Percentiles rank a stretch among this genome's conserved stretches.
Evolutionary conservation across 805 yeast species (phyloP).

Genomic region (Nakazawaea pomicola): DNA sequence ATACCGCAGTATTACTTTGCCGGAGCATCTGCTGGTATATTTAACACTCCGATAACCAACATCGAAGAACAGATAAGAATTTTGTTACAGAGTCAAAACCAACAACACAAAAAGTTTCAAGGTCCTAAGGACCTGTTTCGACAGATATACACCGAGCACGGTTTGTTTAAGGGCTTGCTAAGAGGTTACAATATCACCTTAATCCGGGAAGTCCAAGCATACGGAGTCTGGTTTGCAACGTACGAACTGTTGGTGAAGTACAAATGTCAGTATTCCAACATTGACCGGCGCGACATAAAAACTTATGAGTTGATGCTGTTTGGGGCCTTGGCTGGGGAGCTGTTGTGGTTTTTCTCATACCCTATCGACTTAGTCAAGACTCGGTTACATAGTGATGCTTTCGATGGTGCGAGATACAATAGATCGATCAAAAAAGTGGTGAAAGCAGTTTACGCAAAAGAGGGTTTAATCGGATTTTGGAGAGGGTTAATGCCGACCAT

Average conservation of each 20-base stretch:
- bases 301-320: slow-evolving; percentile 50
- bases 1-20: slow-evolving; percentile 53
- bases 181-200: slow-evolving; percentile 53
- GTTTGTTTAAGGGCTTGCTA: slow-evolving; percentile 41
- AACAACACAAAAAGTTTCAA: slow-evolving; percentile 22
- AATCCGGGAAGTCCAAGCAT: slow-evolving; percentile 62
- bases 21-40: slow-evolving; percentile 63
- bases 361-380: slow-evolving; percentile 51
- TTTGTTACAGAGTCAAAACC: slow-evolving; percentile 46
- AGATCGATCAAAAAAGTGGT: slow-evolving; percentile 34
- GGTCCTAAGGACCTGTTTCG: slow-evolving; percentile 41
- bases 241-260: slow-evolving; percentile 51
- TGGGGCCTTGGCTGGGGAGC: slow-evolving; percentile 68
- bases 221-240: slow-evolving; percentile 69
- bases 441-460: slow-evolving; percentile 31
- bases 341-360: slow-evolving; percentile 54
- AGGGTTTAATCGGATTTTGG: slow-evolving; percentile 54
- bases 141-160: slow-evolving; percentile 36
- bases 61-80: slow-evolving; percentile 68
- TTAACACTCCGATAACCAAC: slow-evolving; percentile 57
- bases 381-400: slow-evolving; percentile 48
- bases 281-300: slow-evolving; percentile 41
- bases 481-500: slow-evolving; percentile 57
- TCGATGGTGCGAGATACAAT: slow-evolving; percentile 37
- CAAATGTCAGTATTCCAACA: slow-evolving; percentile 28